Conservation (phyloP, 2,329 filamentous ascomycete species). For the Trichoderma pleuroti region DNA sequence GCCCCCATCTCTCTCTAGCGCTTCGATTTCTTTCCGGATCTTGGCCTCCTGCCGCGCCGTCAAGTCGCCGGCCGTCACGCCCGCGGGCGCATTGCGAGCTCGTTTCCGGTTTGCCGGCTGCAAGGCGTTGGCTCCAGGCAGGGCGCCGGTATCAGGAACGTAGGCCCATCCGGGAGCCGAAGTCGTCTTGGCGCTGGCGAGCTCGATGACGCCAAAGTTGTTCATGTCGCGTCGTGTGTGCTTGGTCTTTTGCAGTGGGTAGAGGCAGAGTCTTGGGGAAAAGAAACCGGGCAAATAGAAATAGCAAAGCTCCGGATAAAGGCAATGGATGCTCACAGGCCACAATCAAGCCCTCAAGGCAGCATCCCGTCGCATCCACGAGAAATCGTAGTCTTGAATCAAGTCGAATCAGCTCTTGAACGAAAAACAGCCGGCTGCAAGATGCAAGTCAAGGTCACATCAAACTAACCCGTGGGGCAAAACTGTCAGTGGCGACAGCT, state of each 20-base stretch:
- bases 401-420: background rate
- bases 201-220: slow-evolving; percentile 76
- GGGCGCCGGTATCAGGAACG: slow-evolving; percentile 69
- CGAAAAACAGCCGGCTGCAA: background rate
- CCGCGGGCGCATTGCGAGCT: slow-evolving; percentile 54
- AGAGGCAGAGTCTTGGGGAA: background rate
- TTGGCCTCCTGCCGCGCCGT: slow-evolving; percentile 80
- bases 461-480: background rate
- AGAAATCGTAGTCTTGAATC: background rate
- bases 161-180: slow-evolving; percentile 88
- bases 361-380: slow-evolving; percentile 2
- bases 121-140: slow-evolving; percentile 50
- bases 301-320: background rate
- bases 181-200: slow-evolving; percentile 66
- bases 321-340: background rate
- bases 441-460: background rate
- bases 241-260: background rate
- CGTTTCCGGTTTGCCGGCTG: slow-evolving; percentile 65
- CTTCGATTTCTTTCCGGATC: slow-evolving; percentile 74
- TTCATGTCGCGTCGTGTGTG: slow-evolving; percentile 43
- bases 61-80: slow-evolving; percentile 58
- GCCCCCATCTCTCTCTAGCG: slow-evolving; percentile 76
- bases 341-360: background rate
- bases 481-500: slow-evolving; percentile 8
- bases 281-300: background rate